Evolutionary conservation across 495 filamentous ascomycete genomes (phyloP).

Genomic region (Podospora tetraspora): DNA sequence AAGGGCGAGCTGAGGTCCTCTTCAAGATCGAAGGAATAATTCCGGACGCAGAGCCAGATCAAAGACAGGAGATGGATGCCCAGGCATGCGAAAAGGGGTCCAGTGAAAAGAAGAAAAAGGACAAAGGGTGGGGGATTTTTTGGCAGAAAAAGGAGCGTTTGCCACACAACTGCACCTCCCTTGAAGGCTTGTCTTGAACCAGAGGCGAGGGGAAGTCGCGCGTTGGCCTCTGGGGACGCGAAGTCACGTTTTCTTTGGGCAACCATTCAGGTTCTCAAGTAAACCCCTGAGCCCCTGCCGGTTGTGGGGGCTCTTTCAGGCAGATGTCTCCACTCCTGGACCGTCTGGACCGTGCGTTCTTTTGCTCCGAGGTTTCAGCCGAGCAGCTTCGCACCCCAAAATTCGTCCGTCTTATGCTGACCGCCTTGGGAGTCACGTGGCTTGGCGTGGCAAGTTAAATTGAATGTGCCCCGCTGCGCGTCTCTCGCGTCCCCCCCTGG

Average conservation of each 20-base stretch:
- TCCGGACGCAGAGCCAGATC: neutral
- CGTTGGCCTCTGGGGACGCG: neutral
- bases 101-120: neutral
- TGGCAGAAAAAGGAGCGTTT: neutral
- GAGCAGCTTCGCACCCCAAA: neutral
- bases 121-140: neutral
- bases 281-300: neutral
- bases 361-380: neutral
- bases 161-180: constrained; percentile 9
- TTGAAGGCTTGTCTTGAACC: neutral
- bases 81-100: neutral
- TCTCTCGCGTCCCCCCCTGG: constrained; percentile 13
- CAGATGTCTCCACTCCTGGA: too few relatives aligned
- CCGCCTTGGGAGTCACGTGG: constrained; percentile 19
- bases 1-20: neutral
- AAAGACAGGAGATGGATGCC: neutral
- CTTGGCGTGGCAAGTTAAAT: constrained; percentile 28
- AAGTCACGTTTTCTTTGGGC: neutral
- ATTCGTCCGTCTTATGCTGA: neutral
- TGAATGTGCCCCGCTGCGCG: constrained; percentile 31
- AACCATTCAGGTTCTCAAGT: neutral
- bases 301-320: neutral
- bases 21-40: neutral
- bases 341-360: neutral
- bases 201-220: neutral